Evolutionary conservation across 225 moss, liverwort and hornwort genomes (phyloP).

Genomic region (Pseudoscleropodium purum): DNA sequence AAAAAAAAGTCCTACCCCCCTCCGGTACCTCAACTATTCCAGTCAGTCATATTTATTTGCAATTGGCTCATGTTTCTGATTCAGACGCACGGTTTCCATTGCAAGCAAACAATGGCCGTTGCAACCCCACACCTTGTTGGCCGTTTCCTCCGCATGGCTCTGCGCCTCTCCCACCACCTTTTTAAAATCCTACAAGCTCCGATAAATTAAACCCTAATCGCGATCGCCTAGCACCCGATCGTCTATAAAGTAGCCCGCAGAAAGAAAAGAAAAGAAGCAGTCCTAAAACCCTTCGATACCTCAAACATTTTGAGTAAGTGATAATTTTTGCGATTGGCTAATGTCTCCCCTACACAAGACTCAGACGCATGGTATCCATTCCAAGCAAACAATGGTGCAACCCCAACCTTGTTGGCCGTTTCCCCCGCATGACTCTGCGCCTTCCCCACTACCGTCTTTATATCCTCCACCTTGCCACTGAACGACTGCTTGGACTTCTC

Average conservation of each 20-base stretch:
- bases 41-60: not conserved
- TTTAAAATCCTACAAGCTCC: not conserved
- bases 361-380: not conserved
- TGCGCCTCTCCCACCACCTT: conserved; percentile 21
- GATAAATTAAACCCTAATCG: not conserved
- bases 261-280: not conserved
- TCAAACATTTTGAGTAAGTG: not conserved
- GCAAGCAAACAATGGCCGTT: not conserved
- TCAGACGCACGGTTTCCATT: not conserved
- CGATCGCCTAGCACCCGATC: not conserved
- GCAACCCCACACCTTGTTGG: conserved; percentile 19
- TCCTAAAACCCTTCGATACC: not conserved
- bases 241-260: not conserved
- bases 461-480: conserved; percentile 39
- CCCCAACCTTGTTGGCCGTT: conserved; percentile 39
- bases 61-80: not conserved
- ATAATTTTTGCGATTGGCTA: not conserved
- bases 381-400: not conserved
- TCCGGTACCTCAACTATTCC: not conserved
- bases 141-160: conserved; percentile 29
- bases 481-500: conserved; percentile 39
- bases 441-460: conserved; percentile 38
- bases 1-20: not conserved
- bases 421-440: conserved; percentile 38
- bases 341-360: not conserved